phyloP scores from a whole-genome alignment of 441 rosid species.

The Pelargonium australe region DNA sequence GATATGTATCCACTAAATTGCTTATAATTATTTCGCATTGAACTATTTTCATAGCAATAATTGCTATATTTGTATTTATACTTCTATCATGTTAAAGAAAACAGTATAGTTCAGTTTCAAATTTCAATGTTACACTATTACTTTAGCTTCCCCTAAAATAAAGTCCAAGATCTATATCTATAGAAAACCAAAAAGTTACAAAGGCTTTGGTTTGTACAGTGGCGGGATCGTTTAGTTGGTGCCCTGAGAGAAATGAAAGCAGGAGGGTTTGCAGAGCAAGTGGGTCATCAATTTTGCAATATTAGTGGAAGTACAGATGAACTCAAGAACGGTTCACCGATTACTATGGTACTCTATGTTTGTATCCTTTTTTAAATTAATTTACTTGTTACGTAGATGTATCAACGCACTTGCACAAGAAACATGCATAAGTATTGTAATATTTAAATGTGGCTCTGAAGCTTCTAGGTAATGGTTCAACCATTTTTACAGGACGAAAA shows the following conservation, averaged over 20 bases:
- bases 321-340: slow-evolving; percentile 41
- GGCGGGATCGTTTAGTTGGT: slow-evolving; percentile 82
- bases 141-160: background rate
- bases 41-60: background rate
- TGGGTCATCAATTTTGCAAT: slow-evolving; percentile 37
- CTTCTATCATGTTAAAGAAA: background rate
- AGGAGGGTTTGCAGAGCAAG: slow-evolving; percentile 48
- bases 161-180: slow-evolving; percentile 1
- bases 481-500: slow-evolving; percentile 51
- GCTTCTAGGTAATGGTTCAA: slow-evolving; percentile 24
- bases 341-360: slow-evolving; percentile 40
- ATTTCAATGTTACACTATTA: background rate
- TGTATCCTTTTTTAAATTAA: slow-evolving; percentile 20
- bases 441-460: slow-evolving; percentile 9
- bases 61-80: background rate
- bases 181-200: slow-evolving; percentile 16
- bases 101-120: background rate
- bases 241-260: slow-evolving; percentile 71
- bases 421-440: background rate
- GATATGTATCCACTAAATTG: background rate
- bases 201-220: slow-evolving; percentile 43
- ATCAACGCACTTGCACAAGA: slow-evolving; percentile 14
- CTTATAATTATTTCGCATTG: too few relatives aligned
- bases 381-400: slow-evolving; percentile 9
- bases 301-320: slow-evolving; percentile 48